phyloP scores from a whole-genome alignment of 345 rosid genomes.

The Turnera subulata region DNA sequence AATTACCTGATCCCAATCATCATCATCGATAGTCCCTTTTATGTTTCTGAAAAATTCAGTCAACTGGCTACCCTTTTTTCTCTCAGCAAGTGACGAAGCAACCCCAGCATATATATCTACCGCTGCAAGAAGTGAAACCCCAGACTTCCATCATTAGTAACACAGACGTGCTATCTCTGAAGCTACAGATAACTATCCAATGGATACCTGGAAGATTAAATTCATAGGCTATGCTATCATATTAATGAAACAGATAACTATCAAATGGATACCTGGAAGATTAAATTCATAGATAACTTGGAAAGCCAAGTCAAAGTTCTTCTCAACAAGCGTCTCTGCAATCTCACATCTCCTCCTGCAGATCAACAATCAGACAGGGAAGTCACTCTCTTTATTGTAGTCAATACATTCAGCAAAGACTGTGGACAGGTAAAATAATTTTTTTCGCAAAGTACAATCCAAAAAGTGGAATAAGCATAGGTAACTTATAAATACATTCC shows the following conservation, averaged over 20 bases:
- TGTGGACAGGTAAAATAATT: too few species aligned
- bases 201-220: too few species aligned
- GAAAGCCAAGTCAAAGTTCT: conserved; percentile 91
- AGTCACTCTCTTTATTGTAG: conserved; percentile 2
- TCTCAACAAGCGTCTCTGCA: conserved; percentile 87
- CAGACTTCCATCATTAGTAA: background rate
- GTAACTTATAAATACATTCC: background rate
- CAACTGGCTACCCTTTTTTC: conserved; percentile 84
- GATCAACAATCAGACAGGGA: conserved; percentile 22
- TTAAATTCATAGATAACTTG: conserved; percentile 82
- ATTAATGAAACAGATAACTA: conserved; percentile 1
- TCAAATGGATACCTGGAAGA: conserved; percentile 62
- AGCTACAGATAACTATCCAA: too few species aligned
- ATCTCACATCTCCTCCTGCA: conserved; percentile 83
- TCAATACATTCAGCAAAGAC: too few species aligned
- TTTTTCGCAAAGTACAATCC: background rate
- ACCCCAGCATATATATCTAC: conserved; percentile 97
- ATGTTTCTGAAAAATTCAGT: conserved; percentile 92
- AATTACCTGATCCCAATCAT: conserved; percentile 97
- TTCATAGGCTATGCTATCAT: conserved; percentile 2
- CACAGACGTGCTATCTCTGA: too few species aligned
- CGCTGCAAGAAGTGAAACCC: conserved; percentile 39
- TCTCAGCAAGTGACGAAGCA: conserved; percentile 91
- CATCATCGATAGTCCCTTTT: conserved; percentile 83
- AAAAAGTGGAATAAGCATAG: background rate